Base-by-base conservation (phyloP, 139 green algal species). In the Tetradesmus obliquus region DNA sequence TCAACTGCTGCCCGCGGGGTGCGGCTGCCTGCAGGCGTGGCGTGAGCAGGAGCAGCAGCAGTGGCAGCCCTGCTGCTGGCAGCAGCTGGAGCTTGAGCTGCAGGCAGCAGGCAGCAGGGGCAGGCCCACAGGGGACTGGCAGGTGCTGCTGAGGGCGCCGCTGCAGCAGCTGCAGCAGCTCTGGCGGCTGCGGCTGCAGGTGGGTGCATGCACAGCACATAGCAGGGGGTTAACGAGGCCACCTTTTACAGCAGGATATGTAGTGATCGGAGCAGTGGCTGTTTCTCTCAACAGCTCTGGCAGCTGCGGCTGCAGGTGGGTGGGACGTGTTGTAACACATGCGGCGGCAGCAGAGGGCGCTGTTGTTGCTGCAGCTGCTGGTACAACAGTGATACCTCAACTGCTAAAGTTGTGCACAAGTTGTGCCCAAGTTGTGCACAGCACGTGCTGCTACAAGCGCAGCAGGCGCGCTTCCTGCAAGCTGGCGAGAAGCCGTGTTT, bases 91-190 rank as follows among this genome's bases (percentile, higher is more conserved):
- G 83, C 57, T 80, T 0, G 91, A 93, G n/a, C 8, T 94, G 79
- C 71, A 60, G 20, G 74, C 80, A 66, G 87, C 79, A 55, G 2
- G 22, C 62, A 53, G 15, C 20, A 55, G 45, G 12, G 45, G 3
- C 88, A 89, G 3, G 45, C 81, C 22, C 51, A 79, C 19, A 17
- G 45, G 24, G 5, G 71, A 60, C 17, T 95, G 93, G 91, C 55
- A 91, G 54, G 82, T 97, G 62, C 87, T 92, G 88, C 92, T 97
- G 19, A 86, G 95, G 20, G 94, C 91, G 3, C 84, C 90, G 0
- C n/a, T 95, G 32, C 57, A 88, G 5, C 55, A 86, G 55, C 91
- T 96, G 51, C 76, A 92, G 79, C 72, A 92, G 32, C 88, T 94
- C 62, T 96, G 94, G 94, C 32, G 84, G 69, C 88, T 71, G 55